phyloP scores from a whole-genome alignment of 2,329 filamentous ascomycete genomes.

The Bipolaris zeicola region DNA sequence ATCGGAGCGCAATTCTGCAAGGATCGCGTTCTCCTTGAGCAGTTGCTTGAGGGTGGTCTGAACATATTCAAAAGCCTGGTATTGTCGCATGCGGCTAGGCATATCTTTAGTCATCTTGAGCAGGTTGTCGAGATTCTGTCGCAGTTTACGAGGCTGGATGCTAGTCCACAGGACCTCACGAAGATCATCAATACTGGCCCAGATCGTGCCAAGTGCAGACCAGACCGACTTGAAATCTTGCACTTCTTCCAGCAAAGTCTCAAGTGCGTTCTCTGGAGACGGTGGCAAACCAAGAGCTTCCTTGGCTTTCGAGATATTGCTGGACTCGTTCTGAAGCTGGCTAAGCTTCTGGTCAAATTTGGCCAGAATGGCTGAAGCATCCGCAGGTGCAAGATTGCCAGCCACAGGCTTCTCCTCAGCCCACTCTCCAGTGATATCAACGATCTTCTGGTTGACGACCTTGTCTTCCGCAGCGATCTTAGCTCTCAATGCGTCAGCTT shows the following conservation, averaged over 20 bases:
- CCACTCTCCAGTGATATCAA: conserved; percentile 85
- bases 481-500: conserved; percentile 90
- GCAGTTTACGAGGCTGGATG: conserved; percentile 91
- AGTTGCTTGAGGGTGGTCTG: conserved; percentile 87
- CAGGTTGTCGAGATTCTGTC: conserved; percentile 84
- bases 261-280: conserved; percentile 77
- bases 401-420: conserved; percentile 97
- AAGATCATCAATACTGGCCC: conserved; percentile 93
- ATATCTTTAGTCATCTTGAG: conserved; percentile 99
- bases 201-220: conserved; percentile 93
- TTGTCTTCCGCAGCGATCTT: conserved; percentile 96
- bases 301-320: conserved; percentile 95
- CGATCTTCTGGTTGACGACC: conserved; percentile 85
- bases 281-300: conserved; percentile 91
- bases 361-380: conserved; percentile 80
- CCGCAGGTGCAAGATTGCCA: conserved; percentile 86
- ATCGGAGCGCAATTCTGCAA: conserved; percentile 93
- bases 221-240: conserved; percentile 99
- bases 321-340: conserved; percentile 81
- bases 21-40: conserved; percentile 85
- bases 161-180: conserved; percentile 93
- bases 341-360: conserved; percentile 86
- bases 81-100: conserved; percentile 98
- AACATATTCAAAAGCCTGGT: conserved; percentile 99
- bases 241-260: conserved; percentile 90